phyloP scores from a whole-genome alignment of 2,329 filamentous ascomycete species.

The Talaromyces atroroseus region DNA sequence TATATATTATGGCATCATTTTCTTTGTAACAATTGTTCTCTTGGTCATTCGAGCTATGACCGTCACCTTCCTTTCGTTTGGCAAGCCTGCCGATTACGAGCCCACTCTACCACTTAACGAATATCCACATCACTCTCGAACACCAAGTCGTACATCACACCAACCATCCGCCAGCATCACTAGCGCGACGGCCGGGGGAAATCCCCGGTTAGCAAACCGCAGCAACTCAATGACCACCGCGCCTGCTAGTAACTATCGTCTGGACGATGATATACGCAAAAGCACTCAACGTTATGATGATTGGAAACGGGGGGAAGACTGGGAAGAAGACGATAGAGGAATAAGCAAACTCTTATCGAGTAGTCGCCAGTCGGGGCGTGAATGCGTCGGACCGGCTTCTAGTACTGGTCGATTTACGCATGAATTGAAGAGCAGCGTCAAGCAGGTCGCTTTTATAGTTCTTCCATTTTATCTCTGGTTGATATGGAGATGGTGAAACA shows the following conservation, averaged over 20 bases:
- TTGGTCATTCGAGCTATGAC: conserved; percentile 43
- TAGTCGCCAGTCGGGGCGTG: conserved; percentile 10
- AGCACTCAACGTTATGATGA: conserved; percentile 12
- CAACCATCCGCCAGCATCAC: conserved; percentile 20
- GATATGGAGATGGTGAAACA: conserved; percentile 6
- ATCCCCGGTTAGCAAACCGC: conserved; percentile 16
- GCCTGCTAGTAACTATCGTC: neutral
- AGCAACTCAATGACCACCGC: neutral
- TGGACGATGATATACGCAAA: conserved; percentile 9
- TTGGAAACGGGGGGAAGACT: conserved; percentile 6
- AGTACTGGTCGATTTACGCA: conserved; percentile 58
- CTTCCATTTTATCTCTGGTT: conserved; percentile 59
- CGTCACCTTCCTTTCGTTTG: conserved; percentile 22
- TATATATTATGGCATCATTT: conserved; percentile 66
- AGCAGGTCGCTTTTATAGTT: conserved; percentile 58
- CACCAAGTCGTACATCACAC: conserved; percentile 23
- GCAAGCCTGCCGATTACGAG: conserved; percentile 26
- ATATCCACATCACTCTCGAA: conserved; percentile 17
- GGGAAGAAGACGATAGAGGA: conserved; percentile 23
- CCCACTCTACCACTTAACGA: conserved; percentile 26
- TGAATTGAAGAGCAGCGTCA: conserved; percentile 44
- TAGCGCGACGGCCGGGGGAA: conserved; percentile 18
- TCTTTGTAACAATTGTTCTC: conserved; percentile 48
- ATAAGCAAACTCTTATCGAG: conserved; percentile 19
- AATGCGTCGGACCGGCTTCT: conserved; percentile 23